Evolutionary conservation across 768 basidiomycete genomes (phyloP).

Genomic region (Tulasnella sp.): DNA sequence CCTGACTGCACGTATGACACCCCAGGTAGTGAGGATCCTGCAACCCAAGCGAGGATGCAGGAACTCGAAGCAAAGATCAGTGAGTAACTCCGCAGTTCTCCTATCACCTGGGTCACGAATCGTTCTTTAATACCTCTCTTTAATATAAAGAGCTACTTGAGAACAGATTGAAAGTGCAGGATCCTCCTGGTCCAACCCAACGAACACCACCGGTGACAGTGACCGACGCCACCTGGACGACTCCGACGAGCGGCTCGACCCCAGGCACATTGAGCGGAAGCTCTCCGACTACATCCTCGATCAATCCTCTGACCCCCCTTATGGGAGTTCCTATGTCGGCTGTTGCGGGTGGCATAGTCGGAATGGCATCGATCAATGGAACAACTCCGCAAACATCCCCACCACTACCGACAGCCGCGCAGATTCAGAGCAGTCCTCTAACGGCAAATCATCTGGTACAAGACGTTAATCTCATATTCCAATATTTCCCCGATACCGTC

Average conservation of each 20-base stretch:
- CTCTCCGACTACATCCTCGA: neutral
- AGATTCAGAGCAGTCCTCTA: neutral
- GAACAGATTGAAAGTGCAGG: neutral
- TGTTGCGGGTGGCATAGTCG: neutral
- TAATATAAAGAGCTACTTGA: neutral
- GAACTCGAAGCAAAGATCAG: conserved; percentile 17
- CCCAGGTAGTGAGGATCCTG: neutral
- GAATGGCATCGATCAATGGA: neutral
- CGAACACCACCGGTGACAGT: neutral
- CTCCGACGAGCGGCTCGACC: neutral
- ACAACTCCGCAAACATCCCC: neutral
- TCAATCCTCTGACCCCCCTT: neutral
- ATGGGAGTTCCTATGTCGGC: neutral
- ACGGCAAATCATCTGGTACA: neutral
- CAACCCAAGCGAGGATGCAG: neutral
- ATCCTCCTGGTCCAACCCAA: neutral
- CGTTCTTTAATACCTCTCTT: neutral
- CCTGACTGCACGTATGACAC: conserved; percentile 15
- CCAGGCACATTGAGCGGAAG: neutral
- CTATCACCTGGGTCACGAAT: neutral
- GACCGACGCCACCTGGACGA: neutral
- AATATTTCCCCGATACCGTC: neutral
- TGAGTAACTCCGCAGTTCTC: neutral
- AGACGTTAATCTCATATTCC: neutral
- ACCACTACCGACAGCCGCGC: neutral